Evolutionary conservation across 2,329 filamentous ascomycete genomes (phyloP), one percentile per base, ranked within the genome.

Genomic region (Pseudocercospora vitis): DNA sequence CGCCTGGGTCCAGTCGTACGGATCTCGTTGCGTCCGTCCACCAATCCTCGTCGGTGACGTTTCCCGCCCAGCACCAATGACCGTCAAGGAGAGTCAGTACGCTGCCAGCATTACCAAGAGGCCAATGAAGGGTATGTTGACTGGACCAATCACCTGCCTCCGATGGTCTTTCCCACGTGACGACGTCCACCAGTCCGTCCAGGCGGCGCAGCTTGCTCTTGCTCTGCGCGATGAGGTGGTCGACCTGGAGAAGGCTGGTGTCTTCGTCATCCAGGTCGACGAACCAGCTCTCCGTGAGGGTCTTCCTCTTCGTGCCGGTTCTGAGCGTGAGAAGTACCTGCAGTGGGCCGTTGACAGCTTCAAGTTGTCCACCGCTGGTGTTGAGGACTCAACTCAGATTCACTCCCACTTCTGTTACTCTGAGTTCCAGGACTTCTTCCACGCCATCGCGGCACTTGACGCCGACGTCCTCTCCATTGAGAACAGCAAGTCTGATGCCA

Each of bases 361-460:
- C 91, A 91, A 89, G 75, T 89, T 99, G 65, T 86, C 92, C 64
- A 95, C 91, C 68, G 86, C 91, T 57, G 94, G 91, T 74, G 92
- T 99, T 58, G 79, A 91, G 78, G 90, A 99, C 77, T 89, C 87
- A 55, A 99, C 94, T 65, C 94, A 99, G 84, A 96, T 99, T 76
- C 94, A 99, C 87, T 96, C 91, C 62, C 94, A 99, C 83, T 99
- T 99, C 89, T 99, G 94, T 78, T 99, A 99, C 87, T 97, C 94
- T 49, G 94, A 99, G 84, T 99, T 99, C 89, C 94, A 99, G 81
- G 94, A 99, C 83, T 99, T 99, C 85, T 99, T 99, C 91, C 90
- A 97, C 79, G 94, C 94, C 78, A 99, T 99, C 68, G 90, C 94
- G 63, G 92, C 94, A 58, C 87, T 99, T 63, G 94, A 99, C 74